Evolutionary conservation across 306 rosid species (phyloP), one percentile per base, ranked within the genome.

Genomic region (Lathyrus oleraceus): DNA sequence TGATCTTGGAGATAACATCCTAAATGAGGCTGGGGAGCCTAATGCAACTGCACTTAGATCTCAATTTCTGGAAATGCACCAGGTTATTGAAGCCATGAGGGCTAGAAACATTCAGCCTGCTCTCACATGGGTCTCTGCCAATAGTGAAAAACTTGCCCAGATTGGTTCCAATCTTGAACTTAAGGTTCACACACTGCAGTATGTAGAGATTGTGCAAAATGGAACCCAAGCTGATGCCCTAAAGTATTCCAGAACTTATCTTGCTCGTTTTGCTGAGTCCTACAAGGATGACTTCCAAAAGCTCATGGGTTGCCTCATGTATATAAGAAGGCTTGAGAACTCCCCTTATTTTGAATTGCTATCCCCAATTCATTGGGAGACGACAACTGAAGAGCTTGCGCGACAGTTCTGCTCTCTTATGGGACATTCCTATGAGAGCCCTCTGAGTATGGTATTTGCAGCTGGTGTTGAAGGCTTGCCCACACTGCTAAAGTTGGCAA

Each of bases 391-490:
- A 80, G 96, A 91, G 82, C 75, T 91, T 21, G 84, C 66, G 7
- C 64, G 78, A 73, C 88, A 85, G 78, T 91, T 85, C 87, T 91
- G 96, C 67, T 51, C 79, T 68, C 80, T 87, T 40, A 20, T 88
- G 76, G 96, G 88, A 39, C 97, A 84, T 70, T 81, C 97, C 60
- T 81, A 47, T 3, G 53, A 75, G 48, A 87, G 88, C 70, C 93
- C 97, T 10, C 77, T 91, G 76, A 72, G 87, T 36, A 79, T 91
- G 79, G 89, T 83, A 42, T 74, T 88, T 52, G 87, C 93, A 1
- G 97, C 96, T 12, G 97, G 97, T 32, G 82, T 85, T 66, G 89
- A 88, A 76, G 96, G 93, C 47, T 74, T 91, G 76, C 97, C 93
- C 44, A 87, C 91, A 49, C 86, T 91, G 72, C 65, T 91, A 70